Base-by-base conservation (phyloP, 1,284 basidiomycete genomes). In the Ganoderma sinense region DNA sequence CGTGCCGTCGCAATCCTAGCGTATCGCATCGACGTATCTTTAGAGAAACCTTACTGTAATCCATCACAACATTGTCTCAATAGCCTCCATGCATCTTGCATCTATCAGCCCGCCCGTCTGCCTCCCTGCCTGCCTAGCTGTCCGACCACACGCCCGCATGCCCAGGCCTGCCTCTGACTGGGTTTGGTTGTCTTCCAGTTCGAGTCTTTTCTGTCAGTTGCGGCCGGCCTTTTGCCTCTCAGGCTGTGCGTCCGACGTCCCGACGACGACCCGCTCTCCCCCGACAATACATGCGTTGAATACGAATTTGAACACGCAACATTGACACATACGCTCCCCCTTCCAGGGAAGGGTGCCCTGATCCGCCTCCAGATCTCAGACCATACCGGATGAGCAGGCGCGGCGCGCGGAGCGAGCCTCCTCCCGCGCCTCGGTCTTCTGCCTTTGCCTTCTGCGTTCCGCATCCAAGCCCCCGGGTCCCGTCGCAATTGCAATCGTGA, bases 21-120 rank as follows among this genome's bases (percentile, higher is more conserved):
- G 36, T 63, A 63, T 41, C 64, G 60, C 56, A 62, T 61, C 41
- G 48, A 51, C 64, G 69, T 64, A 67, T 67, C 62, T 56, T 20
- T 59, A 59, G 56, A 59, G 56, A 39, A 59, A 39, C 56, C 56
- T 36, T 70, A 70, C 48, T 51, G 48, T 51, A 51, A 51, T 51
- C 48, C 48, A 70, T 70, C 60, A 67, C 65, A 66, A 58, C 64
- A 64, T 43, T 53, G 33, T 51, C 33, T 43, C 60, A 65, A 65
- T 62, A 61, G 59, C 48, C 33, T 59, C 56, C 56, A 59, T 59
- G 16, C 56, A 40, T 39, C 43, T 58, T 59, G 16, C 56, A 40
- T 39, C 43, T 58, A 13, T 45, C 36, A 36, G 36, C 36, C 36
- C 6, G 36, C 36, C 36, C 36, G 36, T 36, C 36, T 36, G 36